Conservation (phyloP, 2,329 filamentous ascomycete genomes). For the Eurotiales sp. region DNA sequence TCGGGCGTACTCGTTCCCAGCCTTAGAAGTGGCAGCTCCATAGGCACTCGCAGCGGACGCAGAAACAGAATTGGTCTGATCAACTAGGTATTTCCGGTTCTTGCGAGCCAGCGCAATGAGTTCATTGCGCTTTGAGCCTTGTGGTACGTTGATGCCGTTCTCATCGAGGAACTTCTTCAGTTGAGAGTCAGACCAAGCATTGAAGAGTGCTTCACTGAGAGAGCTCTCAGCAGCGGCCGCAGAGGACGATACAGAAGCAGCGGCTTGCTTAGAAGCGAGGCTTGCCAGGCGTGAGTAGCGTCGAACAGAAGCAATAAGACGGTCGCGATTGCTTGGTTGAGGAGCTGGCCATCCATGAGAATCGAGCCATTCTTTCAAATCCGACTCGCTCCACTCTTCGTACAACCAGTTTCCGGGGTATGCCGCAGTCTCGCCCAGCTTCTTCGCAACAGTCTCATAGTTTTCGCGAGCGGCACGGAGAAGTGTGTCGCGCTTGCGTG, state of each 20-base stretch:
- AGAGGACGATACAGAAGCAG: conserved; percentile 59
- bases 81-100: conserved; percentile 63
- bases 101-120: conserved; percentile 85
- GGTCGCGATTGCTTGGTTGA: conserved; percentile 79
- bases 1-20: conserved; percentile 70
- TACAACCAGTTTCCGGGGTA: conserved; percentile 98
- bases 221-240: conserved; percentile 68
- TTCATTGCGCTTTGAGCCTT: conserved; percentile 87
- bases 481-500: conserved; percentile 77
- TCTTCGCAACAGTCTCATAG: conserved; percentile 75
- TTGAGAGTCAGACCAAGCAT: conserved; percentile 84
- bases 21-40: conserved; percentile 70
- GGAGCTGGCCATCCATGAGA: conserved; percentile 80
- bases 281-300: conserved; percentile 82
- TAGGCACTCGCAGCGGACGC: conserved; percentile 46
- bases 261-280: conserved; percentile 60
- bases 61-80: conserved; percentile 46
- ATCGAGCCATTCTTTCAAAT: conserved; percentile 91
- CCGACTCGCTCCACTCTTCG: conserved; percentile 83
- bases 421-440: conserved; percentile 68
- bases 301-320: conserved; percentile 81
- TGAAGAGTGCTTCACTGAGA: conserved; percentile 77
- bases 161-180: conserved; percentile 92
- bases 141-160: conserved; percentile 83
- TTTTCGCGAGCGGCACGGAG: conserved; percentile 73